phyloP scores from a whole-genome alignment of 1,284 basidiomycete genomes.

The Puccinia coronata region DNA sequence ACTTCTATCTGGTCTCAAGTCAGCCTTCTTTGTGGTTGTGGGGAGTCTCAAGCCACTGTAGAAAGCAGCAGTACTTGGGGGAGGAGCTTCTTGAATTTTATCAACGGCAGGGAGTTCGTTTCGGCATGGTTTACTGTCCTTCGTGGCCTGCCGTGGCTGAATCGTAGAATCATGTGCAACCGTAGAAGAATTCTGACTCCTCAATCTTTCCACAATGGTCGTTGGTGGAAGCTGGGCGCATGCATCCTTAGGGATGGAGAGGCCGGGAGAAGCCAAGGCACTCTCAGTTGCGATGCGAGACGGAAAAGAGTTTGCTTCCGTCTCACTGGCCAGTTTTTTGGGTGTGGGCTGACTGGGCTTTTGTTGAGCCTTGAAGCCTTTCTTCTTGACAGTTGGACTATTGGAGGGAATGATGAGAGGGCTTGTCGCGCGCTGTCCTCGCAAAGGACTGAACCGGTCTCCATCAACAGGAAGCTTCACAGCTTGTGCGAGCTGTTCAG shows the following conservation, averaged over 20 bases:
- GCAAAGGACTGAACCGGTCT: too few relatives aligned
- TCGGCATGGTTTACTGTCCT: neutral
- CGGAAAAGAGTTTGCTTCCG: neutral
- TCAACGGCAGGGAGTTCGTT: too few relatives aligned
- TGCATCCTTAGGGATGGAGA: too few relatives aligned
- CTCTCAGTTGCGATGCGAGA: neutral
- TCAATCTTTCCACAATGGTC: conserved; percentile 42
- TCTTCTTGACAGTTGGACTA: conserved; percentile 30
- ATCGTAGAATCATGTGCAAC: neutral
- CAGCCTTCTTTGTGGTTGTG: neutral
- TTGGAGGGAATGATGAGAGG: conserved; percentile 19
- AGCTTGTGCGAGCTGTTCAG: neutral
- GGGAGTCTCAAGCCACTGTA: neutral
- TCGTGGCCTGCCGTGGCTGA: neutral
- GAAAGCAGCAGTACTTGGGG: neutral
- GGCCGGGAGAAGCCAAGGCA: neutral
- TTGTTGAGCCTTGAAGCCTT: neutral
- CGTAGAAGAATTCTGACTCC: conserved; percentile 20
- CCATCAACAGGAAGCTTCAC: neutral
- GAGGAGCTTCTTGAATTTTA: too few relatives aligned
- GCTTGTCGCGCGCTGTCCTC: too few relatives aligned
- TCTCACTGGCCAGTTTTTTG: neutral
- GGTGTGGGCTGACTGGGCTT: neutral
- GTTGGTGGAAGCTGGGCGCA: neutral
- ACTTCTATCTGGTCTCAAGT: neutral